A percentile compares a stretch with the other conserved stretches of the same genome.
phyloP scores from a whole-genome alignment of 2,329 filamentous ascomycete genomes.

The Fusarium virguliforme region DNA sequence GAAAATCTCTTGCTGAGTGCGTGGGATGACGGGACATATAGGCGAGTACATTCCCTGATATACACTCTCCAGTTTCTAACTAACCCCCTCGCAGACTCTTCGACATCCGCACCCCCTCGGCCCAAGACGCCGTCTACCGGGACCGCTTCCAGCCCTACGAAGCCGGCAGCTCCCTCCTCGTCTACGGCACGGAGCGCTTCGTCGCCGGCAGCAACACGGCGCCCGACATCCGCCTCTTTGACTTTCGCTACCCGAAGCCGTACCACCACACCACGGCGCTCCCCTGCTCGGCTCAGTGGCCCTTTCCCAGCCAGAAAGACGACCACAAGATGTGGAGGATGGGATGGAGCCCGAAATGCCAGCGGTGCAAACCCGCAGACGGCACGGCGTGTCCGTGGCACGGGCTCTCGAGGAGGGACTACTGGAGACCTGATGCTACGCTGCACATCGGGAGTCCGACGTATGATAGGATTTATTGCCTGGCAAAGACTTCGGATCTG shows the following conservation, averaged over 20 bases:
- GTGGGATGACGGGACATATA: constrained; percentile 69
- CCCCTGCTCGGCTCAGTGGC: constrained; percentile 60
- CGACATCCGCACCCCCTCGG: constrained; percentile 66
- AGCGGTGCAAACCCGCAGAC: constrained; percentile 55
- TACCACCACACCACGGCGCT: constrained; percentile 67
- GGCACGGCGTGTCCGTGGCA: constrained; percentile 66
- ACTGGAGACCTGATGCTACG: constrained; percentile 67
- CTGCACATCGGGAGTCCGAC: constrained; percentile 60
- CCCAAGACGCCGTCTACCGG: constrained; percentile 66
- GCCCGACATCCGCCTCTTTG: constrained; percentile 66
- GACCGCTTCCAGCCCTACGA: constrained; percentile 68
- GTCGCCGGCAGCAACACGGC: constrained; percentile 64
- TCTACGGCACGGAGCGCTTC: constrained; percentile 68
- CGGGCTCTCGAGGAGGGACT: constrained; percentile 58
- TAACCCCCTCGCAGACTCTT: constrained; percentile 55
- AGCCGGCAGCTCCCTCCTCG: constrained; percentile 64
- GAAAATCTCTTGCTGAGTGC: constrained; percentile 65
- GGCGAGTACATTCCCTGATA: constrained; percentile 45
- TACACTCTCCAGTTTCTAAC: constrained; percentile 6
- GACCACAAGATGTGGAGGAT: constrained; percentile 28
- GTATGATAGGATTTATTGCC: constrained; percentile 61
- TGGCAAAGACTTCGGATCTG: constrained; percentile 64
- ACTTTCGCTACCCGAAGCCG: constrained; percentile 66
- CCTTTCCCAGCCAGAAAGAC: constrained; percentile 53
- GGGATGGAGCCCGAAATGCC: constrained; percentile 31